phyloP scores from a whole-genome alignment of 1,284 basidiomycete species.

The Rhodotorula sp. region DNA sequence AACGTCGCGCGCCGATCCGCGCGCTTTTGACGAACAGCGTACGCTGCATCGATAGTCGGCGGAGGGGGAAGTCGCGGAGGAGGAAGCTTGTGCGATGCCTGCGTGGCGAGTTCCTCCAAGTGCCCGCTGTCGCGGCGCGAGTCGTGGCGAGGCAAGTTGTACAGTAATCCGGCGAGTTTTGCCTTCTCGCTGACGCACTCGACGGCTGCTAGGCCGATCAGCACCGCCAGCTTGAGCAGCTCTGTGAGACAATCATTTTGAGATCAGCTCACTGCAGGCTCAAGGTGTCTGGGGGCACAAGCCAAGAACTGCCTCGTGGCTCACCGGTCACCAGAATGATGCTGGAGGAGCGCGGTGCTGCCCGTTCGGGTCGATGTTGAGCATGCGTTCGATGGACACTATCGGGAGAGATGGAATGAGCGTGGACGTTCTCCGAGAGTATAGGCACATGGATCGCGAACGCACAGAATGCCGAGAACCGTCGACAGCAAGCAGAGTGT shows the following conservation, averaged over 20 bases:
- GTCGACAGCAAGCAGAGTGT: conserved; percentile 44
- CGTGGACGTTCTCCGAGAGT: neutral
- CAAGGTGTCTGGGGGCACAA: no score
- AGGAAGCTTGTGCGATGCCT: no score
- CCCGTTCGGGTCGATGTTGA: conserved; percentile 22
- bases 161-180: conserved; percentile 25
- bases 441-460: neutral
- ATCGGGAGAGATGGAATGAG: neutral
- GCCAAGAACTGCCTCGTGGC: neutral
- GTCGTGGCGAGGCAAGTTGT: conserved; percentile 24
- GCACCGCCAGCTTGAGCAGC: conserved; percentile 45
- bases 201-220: conserved; percentile 41
- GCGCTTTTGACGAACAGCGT: neutral
- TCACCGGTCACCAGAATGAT: conserved; percentile 43
- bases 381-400: conserved; percentile 39
- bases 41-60: neutral
- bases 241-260: conserved; percentile 23
- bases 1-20: no score
- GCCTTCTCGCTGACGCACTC: conserved; percentile 36
- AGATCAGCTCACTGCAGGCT: neutral
- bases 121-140: neutral
- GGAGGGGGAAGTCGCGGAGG: neutral
- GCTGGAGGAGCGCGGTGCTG: conserved; percentile 43
- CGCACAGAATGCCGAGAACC: conserved; percentile 42
- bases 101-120: neutral